A percentile compares a stretch with the other conserved stretches of the same genome.
These are phyloP conservation scores for Gentiana macrophylla DNA, from an alignment of 257 asterid species.

Conservation along the genomic window DNA sequence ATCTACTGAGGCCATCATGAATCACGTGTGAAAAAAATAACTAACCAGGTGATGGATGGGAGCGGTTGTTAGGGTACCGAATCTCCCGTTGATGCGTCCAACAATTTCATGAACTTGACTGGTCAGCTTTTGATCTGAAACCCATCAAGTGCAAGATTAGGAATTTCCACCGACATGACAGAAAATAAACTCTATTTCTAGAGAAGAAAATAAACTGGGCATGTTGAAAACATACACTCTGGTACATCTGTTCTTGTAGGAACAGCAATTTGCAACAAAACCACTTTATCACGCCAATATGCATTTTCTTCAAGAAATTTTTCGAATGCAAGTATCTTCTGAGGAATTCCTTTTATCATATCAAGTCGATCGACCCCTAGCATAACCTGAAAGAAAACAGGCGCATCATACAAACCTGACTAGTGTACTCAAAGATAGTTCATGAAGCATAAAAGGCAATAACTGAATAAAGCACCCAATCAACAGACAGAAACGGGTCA, in stretches of 20 bases:
- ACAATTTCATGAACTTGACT: constrained; percentile 99
- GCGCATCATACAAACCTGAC: background rate
- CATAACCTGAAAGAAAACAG: constrained; percentile 48
- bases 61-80: constrained; percentile 75
- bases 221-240: constrained; percentile 54
- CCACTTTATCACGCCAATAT: constrained; percentile 80
- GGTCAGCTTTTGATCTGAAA: constrained; percentile 81
- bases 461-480: background rate
- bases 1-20: too few relatives aligned
- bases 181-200: background rate
- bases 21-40: constrained; percentile 7
- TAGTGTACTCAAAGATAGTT: too few relatives aligned
- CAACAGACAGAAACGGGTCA: background rate
- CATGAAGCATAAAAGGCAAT: too few relatives aligned
- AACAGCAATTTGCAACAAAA: constrained; percentile 92
- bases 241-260: constrained; percentile 97
- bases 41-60: constrained; percentile 98
- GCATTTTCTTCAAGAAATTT: constrained; percentile 85
- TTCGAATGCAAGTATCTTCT: constrained; percentile 85
- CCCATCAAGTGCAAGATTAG: background rate
- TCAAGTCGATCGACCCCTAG: constrained; percentile 95
- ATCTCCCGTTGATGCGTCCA: constrained; percentile 97
- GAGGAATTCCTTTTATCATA: constrained; percentile 97
- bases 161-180: too few relatives aligned
- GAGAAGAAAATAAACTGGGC: constrained; percentile 5